Evolutionary conservation across 805 yeast genomes (phyloP).

Genomic region (Yarrowia bubula): DNA sequence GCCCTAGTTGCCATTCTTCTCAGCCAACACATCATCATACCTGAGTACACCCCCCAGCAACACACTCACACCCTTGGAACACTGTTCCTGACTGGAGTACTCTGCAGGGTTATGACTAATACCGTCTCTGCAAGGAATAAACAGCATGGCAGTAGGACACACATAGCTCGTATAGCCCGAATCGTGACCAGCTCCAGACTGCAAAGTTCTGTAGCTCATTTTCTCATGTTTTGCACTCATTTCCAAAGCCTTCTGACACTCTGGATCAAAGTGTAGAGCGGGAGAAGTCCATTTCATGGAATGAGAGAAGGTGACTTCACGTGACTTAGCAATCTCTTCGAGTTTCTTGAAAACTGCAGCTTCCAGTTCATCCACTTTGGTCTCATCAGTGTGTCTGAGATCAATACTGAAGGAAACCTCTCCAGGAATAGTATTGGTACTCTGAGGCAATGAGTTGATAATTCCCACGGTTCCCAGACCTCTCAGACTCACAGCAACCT

Average conservation of each 20-base stretch:
- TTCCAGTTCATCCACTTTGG: slow-evolving; percentile 44
- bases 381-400: slow-evolving; percentile 51
- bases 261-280: slow-evolving; percentile 58
- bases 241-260: slow-evolving; percentile 51
- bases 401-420: slow-evolving; percentile 60
- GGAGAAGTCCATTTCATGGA: slow-evolving; percentile 50
- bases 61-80: slow-evolving; percentile 59
- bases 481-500: slow-evolving; percentile 50
- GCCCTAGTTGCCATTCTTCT: background rate
- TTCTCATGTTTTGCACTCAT: slow-evolving; percentile 46
- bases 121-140: slow-evolving; percentile 67
- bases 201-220: slow-evolving; percentile 27
- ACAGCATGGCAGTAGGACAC: slow-evolving; percentile 72
- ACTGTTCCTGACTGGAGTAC: slow-evolving; percentile 61
- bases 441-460: slow-evolving; percentile 55
- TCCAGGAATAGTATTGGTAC: slow-evolving; percentile 67
- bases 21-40: slow-evolving; percentile 38
- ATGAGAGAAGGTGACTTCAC: slow-evolving; percentile 37
- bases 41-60: slow-evolving; percentile 51
- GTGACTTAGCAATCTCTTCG: slow-evolving; percentile 39
- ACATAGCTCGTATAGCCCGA: slow-evolving; percentile 56
- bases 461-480: slow-evolving; percentile 63
- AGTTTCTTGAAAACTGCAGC: slow-evolving; percentile 40
- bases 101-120: slow-evolving; percentile 67
- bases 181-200: slow-evolving; percentile 74